Evolutionary conservation across 2,329 filamentous ascomycete species (phyloP).

Genomic region (Trichoderma atroviride): DNA sequence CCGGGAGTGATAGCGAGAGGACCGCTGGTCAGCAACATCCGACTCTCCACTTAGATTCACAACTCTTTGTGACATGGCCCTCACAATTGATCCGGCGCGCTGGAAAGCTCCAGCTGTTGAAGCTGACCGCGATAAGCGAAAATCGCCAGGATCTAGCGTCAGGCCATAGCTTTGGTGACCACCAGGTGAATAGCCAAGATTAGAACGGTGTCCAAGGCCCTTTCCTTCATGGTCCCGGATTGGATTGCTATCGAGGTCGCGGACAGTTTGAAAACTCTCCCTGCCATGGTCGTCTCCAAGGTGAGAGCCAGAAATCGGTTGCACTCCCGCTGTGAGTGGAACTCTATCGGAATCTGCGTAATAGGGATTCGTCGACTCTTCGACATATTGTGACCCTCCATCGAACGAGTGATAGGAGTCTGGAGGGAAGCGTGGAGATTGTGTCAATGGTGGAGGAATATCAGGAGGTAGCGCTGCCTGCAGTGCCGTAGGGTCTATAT

Average conservation of each 20-base stretch:
- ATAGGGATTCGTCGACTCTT: slow-evolving; percentile 39
- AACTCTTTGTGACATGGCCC: slow-evolving; percentile 92
- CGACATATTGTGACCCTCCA: slow-evolving; percentile 39
- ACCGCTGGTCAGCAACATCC: slow-evolving; percentile 75
- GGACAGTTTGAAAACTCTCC: slow-evolving; percentile 61
- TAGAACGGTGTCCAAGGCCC: slow-evolving; percentile 56
- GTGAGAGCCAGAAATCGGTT: slow-evolving; percentile 57
- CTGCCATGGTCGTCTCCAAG: slow-evolving; percentile 45
- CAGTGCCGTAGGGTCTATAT: slow-evolving; percentile 56
- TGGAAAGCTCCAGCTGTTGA: slow-evolving; percentile 67
- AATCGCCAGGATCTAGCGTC: slow-evolving; percentile 55
- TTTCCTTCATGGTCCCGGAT: slow-evolving; percentile 56
- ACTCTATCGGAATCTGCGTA: slow-evolving; percentile 61
- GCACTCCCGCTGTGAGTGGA: slow-evolving; percentile 58
- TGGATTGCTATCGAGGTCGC: slow-evolving; percentile 59
- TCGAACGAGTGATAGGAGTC: slow-evolving; percentile 39
- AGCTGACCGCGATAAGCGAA: slow-evolving; percentile 62
- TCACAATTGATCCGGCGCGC: slow-evolving; percentile 73
- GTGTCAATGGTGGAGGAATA: slow-evolving; percentile 41
- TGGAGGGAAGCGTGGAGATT: slow-evolving; percentile 34
- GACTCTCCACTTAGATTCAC: slow-evolving; percentile 96
- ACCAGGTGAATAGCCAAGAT: slow-evolving; percentile 55
- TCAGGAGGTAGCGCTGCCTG: slow-evolving; percentile 59
- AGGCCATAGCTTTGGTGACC: slow-evolving; percentile 60
- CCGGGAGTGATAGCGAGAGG: slow-evolving; percentile 62